phyloP scores from a whole-genome alignment of 1,284 basidiomycete species.

The Apiotrichum brassicae region DNA sequence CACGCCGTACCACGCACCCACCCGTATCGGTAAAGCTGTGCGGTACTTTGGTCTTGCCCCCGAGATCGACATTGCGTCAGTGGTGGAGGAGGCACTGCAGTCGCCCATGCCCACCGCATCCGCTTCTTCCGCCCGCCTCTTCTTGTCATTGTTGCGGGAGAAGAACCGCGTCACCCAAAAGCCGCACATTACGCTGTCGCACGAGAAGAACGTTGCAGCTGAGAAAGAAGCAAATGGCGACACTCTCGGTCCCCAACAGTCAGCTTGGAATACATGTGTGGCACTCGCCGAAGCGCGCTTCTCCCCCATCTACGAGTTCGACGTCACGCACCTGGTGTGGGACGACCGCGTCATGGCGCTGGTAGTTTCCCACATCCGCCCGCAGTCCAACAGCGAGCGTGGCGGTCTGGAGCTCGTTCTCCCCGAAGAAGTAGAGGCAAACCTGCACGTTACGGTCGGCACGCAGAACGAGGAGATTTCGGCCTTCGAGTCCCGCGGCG shows the following conservation, averaged over 20 bases:
- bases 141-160: conserved; percentile 56
- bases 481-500: conserved; percentile 56
- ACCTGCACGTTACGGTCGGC: conserved; percentile 85
- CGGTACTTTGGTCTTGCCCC: conserved; percentile 73
- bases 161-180: conserved; percentile 54
- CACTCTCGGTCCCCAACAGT: conserved; percentile 9
- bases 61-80: conserved; percentile 57
- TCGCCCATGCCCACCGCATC: conserved; percentile 21
- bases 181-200: conserved; percentile 85
- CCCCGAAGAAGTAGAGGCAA: conserved; percentile 50
- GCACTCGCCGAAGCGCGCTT: conserved; percentile 49
- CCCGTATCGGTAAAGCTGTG: conserved; percentile 44
- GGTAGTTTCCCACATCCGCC: conserved; percentile 56
- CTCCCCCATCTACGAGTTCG: conserved; percentile 58
- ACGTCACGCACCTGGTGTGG: conserved; percentile 64
- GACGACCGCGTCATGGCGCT: conserved; percentile 74
- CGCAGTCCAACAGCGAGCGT: conserved; percentile 30
- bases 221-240: conserved; percentile 40
- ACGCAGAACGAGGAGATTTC: conserved; percentile 55
- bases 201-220: conserved; percentile 56
- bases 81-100: conserved; percentile 10
- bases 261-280: conserved; percentile 63
- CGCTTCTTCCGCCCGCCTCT: conserved; percentile 38
- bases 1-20: conserved; percentile 30
- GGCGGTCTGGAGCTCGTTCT: conserved; percentile 39